Base-by-base conservation (phyloP, 2,329 filamentous ascomycete genomes). In the Beauveria asiatica region DNA sequence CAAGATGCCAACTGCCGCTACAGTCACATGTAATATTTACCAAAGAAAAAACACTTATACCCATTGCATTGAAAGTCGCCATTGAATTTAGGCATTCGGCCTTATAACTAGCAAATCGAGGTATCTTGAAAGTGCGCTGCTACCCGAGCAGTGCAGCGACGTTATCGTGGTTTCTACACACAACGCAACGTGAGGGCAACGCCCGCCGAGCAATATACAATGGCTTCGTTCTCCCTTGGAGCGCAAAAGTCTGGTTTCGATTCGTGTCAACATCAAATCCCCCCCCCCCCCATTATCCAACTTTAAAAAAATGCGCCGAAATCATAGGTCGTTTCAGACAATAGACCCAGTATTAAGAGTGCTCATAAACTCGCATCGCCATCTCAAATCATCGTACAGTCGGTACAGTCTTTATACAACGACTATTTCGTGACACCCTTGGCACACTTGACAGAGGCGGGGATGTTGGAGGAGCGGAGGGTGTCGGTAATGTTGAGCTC, bases 401-500 rank as follows among this genome's bases (percentile, higher is more conserved):
- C 33, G 13, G 5, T 16, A 37, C 11, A 37, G 13, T 37, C 11
- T 5, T 23, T n/a, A 51, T 5, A 6, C 19, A 23, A 30, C 5
- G 33, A 17, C n/a, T 48, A 54, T 13, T 51, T 23, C n/a, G 37
- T 30, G 19, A 41, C 21, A 9, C 19, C 51, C 9, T 25, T 27
- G 27, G 5, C 7, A 50, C 60, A 58, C 30, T 9, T 49, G 30
- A 54, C 49, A 5, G 37, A 19, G 17, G 41, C 53, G 42, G 48
- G 53, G n/a, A 57, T n/a, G 27, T 52, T 11, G 46, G 53, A 57
- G 48, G 37, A 23, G 23, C 27, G n/a, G n/a, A 83, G 67, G 10
- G 80, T 77, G 16, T 69, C 64, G 42, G 73, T 75, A 50, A 84
- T 75, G 64, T 84, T 73, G 63, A 88, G 76, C 27, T 77, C 67